Percentiles rank a stretch among this genome's conserved stretches.
Evolutionary conservation across 805 yeast genomes (phyloP).

Genomic region (fission yeast (Schizosaccharomyces pombe)): ASM294v3 CU329670.1:2491001-2491500

Average conservation of each 20-base stretch:
- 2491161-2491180: background rate
- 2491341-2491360: background rate
- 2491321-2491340: background rate
- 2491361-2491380: background rate
- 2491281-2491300: background rate
- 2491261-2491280: background rate
- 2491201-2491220: no score
- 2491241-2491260: background rate
- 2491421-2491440: no score
- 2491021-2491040: no score
- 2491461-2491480: no score
- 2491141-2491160: background rate
- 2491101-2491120: background rate
- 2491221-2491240: background rate
- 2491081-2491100: background rate
- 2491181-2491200: no score
- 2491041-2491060: no score
- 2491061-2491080: background rate
- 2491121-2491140: background rate
- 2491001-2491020: no score
- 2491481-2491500: no score
- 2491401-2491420: no score
- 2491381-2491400: no score
- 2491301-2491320: no score
- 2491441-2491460: no score